A percentile compares a stretch with the other conserved stretches of the same genome.
phyloP scores from a whole-genome alignment of 768 basidiomycete species.

The Boletus edulis region DNA sequence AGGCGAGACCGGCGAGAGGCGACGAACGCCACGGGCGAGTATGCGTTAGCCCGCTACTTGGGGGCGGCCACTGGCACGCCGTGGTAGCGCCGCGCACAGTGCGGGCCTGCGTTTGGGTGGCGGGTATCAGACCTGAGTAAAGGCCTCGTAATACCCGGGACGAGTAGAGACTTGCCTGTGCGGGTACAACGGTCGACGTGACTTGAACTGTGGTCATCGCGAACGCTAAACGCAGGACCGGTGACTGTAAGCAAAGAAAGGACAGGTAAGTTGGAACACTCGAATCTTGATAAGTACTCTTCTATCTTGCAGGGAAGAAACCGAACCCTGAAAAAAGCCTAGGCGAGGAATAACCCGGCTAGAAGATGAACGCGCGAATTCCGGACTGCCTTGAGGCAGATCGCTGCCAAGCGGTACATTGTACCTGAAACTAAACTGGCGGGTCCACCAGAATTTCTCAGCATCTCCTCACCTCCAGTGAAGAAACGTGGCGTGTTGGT shows the following conservation, averaged over 20 bases:
- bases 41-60: constrained; percentile 3
- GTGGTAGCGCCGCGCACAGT: constrained; percentile 11
- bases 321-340: constrained; percentile 6
- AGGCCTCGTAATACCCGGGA: background rate
- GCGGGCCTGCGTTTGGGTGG: constrained; percentile 11
- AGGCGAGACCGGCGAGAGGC: constrained; percentile 24
- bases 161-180: constrained; percentile 14
- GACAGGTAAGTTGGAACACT: background rate
- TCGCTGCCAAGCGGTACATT: constrained; percentile 1
- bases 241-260: background rate
- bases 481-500: background rate
- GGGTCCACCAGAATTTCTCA: background rate
- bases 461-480: background rate
- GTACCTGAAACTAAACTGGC: constrained; percentile 13
- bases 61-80: constrained; percentile 5
- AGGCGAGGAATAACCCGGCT: background rate
- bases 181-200: background rate
- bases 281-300: constrained; percentile 1
- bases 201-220: constrained; percentile 10
- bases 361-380: constrained; percentile 23
- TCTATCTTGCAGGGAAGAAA: constrained; percentile 11
- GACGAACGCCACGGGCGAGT: constrained; percentile 32
- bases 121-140: background rate
- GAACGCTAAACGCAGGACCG: background rate
- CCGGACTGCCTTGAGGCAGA: constrained; percentile 16